Conservation (phyloP, 202 grass and related monocot species). For the Carex sylvatica region DNA sequence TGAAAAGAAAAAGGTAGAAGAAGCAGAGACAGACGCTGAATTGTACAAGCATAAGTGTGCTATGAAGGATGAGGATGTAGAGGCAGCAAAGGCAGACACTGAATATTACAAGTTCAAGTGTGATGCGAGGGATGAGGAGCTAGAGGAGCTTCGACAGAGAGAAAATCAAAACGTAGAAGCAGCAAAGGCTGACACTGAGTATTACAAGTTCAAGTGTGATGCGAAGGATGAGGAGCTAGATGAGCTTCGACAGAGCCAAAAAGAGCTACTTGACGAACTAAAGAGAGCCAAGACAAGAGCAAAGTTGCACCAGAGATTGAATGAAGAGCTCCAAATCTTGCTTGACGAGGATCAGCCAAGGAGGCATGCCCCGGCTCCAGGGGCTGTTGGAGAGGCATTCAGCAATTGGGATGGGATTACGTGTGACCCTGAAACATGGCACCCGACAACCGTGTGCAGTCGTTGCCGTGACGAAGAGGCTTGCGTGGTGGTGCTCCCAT, state of each 20-base stretch:
- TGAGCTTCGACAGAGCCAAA: not conserved
- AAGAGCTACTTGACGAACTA: not conserved
- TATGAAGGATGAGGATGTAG: too few species aligned
- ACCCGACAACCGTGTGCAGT: not conserved
- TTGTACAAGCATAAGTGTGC: too few species aligned
- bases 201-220: not conserved
- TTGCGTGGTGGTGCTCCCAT: not conserved
- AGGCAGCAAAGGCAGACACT: too few species aligned
- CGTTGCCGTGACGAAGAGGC: not conserved
- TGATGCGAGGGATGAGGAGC: too few species aligned
- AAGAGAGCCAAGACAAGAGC: not conserved
- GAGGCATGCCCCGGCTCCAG: not conserved
- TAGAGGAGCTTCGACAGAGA: too few species aligned
- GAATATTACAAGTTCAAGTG: too few species aligned
- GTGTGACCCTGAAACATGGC: not conserved
- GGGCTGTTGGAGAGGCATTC: not conserved
- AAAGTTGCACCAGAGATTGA: not conserved
- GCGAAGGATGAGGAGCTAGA: not conserved
- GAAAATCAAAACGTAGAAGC: not conserved
- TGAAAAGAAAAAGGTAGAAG: not conserved
- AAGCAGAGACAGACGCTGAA: too few species aligned
- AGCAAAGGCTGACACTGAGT: not conserved
- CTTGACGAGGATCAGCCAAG: not conserved
- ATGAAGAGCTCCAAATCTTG: not conserved
- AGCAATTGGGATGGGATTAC: not conserved